Evolutionary conservation across 805 yeast species (phyloP).

Genomic region (Myxozyma lipomycoides): DNA sequence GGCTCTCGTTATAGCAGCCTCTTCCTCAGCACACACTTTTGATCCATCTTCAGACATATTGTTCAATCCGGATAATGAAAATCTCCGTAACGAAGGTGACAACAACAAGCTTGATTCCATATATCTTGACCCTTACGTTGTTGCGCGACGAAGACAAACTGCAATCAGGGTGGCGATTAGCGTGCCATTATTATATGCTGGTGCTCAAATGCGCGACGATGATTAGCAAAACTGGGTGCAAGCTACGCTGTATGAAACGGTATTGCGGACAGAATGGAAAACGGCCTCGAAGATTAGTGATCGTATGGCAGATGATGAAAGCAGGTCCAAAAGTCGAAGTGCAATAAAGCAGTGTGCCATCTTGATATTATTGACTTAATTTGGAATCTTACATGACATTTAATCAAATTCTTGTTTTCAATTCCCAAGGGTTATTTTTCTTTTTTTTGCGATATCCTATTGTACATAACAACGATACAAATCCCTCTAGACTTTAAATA

Average conservation of each 20-base stretch:
- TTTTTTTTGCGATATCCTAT: too few species aligned
- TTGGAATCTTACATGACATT: too few species aligned
- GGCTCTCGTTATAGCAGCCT: not conserved
- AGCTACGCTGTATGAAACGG: constrained; percentile 1
- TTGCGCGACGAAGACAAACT: not conserved
- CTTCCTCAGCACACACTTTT: not conserved
- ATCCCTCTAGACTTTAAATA: too few species aligned
- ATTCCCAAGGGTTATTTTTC: too few species aligned
- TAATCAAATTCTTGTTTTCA: too few species aligned
- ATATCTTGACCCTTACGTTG: not conserved
- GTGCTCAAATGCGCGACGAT: constrained; percentile 11
- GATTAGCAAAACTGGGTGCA: constrained; percentile 9
- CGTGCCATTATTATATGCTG: constrained; percentile 15
- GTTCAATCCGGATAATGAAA: too few species aligned
- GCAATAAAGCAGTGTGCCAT: too few species aligned
- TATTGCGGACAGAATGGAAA: constrained; percentile 13
- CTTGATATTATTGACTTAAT: too few species aligned
- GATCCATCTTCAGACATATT: too few species aligned
- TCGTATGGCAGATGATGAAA: constrained; percentile 3
- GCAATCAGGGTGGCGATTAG: constrained; percentile 11
- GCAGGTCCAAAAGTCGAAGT: not conserved
- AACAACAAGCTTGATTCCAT: too few species aligned
- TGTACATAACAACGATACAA: too few species aligned
- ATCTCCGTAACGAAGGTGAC: too few species aligned
- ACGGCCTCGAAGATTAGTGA: constrained; percentile 10